These are phyloP conservation scores for Parafenestella ontariensis DNA, from an alignment of 2,329 filamentous ascomycete genomes.

Conservation along the genomic window DNA sequence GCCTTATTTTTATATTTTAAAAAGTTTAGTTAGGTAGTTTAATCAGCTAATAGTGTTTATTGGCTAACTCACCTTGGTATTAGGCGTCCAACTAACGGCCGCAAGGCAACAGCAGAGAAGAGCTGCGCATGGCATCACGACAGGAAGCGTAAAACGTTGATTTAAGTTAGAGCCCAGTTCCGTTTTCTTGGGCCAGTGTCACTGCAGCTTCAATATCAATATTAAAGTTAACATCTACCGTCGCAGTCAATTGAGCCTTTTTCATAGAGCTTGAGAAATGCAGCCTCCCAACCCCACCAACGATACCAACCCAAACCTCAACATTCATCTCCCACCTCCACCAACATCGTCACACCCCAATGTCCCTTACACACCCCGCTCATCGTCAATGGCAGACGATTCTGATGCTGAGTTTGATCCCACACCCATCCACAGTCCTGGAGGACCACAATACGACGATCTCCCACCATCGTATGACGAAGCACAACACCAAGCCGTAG, in stretches of 20 bases:
- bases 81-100: constrained; percentile 6
- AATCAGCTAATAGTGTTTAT: too few relatives aligned
- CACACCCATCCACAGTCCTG: constrained; percentile 40
- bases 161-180: constrained; percentile 5
- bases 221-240: not conserved
- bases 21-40: too few relatives aligned
- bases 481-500: constrained; percentile 39
- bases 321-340: constrained; percentile 18
- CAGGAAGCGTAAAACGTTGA: not conserved
- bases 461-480: constrained; percentile 48
- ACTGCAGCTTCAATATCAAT: not conserved
- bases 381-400: constrained; percentile 40
- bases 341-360: constrained; percentile 23
- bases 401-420: constrained; percentile 42
- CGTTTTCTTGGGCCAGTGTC: not conserved
- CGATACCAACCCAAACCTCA: constrained; percentile 12
- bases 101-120: constrained; percentile 19
- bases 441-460: constrained; percentile 45
- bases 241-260: not conserved
- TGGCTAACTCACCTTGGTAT: too few relatives aligned
- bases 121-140: constrained; percentile 8
- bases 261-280: constrained; percentile 16
- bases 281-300: constrained; percentile 9
- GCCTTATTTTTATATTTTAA: too few relatives aligned
- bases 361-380: constrained; percentile 33